Conservation (phyloP, 1,284 basidiomycete genomes). For the Ustilago esculenta region DNA sequence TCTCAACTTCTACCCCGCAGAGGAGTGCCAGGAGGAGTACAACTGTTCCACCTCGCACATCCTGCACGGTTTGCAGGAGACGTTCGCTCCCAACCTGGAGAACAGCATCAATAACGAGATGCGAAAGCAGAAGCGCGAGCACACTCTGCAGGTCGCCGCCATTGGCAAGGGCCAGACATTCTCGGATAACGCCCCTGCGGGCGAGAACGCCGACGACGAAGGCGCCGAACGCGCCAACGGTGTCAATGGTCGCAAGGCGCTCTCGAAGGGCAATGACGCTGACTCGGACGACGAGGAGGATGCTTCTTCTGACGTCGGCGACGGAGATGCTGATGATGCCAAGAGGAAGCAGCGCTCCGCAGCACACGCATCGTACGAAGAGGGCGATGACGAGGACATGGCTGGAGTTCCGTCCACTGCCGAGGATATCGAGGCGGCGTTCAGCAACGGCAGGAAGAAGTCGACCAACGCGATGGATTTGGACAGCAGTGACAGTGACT, state of each 20-base stretch:
- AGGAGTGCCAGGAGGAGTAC: constrained; percentile 88
- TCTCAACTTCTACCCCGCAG: constrained; percentile 84
- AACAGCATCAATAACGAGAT: constrained; percentile 88
- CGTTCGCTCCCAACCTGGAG: constrained; percentile 84
- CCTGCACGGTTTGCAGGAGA: constrained; percentile 77
- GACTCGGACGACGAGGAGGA: constrained; percentile 57
- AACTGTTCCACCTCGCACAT: constrained; percentile 80
- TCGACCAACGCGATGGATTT: constrained; percentile 49
- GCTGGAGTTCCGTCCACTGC: constrained; percentile 68
- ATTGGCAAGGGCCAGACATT: constrained; percentile 76
- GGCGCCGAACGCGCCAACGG: constrained; percentile 73
- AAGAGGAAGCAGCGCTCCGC: constrained; percentile 75
- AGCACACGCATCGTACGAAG: constrained; percentile 78
- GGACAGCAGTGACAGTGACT: constrained; percentile 55
- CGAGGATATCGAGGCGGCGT: constrained; percentile 76
- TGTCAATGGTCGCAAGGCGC: constrained; percentile 18
- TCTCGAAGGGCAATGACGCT: constrained; percentile 34
- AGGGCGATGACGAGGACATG: constrained; percentile 67
- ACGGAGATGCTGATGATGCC: constrained; percentile 78
- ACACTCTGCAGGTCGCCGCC: constrained; percentile 80
- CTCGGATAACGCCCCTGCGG: constrained; percentile 70
- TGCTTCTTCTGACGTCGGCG: constrained; percentile 68
- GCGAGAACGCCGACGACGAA: constrained; percentile 61
- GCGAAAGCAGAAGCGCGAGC: constrained; percentile 83
- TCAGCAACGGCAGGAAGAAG: constrained; percentile 59